These are phyloP conservation scores for Fusarium sp. DNA, from an alignment of 2,329 filamentous ascomycete species.

Conservation along the genomic window DNA sequence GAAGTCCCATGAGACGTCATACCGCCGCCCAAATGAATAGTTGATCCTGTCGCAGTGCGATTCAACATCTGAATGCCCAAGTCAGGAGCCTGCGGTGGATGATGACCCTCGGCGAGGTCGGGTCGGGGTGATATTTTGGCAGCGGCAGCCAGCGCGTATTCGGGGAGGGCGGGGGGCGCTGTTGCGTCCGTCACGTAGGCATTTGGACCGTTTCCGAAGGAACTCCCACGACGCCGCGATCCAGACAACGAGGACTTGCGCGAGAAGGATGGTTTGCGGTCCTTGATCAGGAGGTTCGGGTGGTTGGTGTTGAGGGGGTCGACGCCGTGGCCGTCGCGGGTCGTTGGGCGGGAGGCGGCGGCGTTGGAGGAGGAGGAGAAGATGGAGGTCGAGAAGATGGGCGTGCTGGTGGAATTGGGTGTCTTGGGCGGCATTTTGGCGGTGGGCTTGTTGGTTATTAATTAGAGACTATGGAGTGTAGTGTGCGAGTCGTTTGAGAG, in stretches of 20 bases:
- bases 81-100: constrained; percentile 46
- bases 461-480: constrained; percentile 35
- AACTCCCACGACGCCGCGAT: constrained; percentile 56
- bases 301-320: constrained; percentile 37
- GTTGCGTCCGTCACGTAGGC: constrained; percentile 58
- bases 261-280: constrained; percentile 64
- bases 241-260: constrained; percentile 66
- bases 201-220: constrained; percentile 52
- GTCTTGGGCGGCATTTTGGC: constrained; percentile 41
- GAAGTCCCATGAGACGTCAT: constrained; percentile 25
- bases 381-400: constrained; percentile 52
- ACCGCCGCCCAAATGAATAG: constrained; percentile 39
- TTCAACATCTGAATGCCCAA: constrained; percentile 58
- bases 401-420: constrained; percentile 44
- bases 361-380: constrained; percentile 48
- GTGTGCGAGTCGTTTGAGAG: not conserved
- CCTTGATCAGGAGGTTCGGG: constrained; percentile 53
- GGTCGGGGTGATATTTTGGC: constrained; percentile 54
- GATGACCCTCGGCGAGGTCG: constrained; percentile 26
- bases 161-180: constrained; percentile 64
- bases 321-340: constrained; percentile 52
- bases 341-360: constrained; percentile 48
- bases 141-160: constrained; percentile 63
- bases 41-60: constrained; percentile 53
- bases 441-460: not conserved